phyloP scores from a whole-genome alignment of 768 basidiomycete genomes.

The Boletellus sp. region DNA sequence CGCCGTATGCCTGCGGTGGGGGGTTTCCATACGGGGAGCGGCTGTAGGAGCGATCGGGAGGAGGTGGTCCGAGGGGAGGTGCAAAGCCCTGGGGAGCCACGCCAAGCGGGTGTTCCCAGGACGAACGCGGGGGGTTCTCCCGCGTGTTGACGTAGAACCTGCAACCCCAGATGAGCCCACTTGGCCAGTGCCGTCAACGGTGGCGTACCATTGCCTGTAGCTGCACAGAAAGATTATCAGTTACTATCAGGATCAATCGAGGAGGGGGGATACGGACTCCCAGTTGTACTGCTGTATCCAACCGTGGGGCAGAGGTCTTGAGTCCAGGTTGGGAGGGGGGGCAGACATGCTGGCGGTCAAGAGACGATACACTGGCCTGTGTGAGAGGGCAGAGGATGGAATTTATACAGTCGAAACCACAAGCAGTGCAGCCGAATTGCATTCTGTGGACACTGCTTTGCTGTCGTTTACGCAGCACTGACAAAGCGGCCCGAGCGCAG shows the following conservation, averaged over 20 bases:
- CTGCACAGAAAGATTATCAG: constrained; percentile 36
- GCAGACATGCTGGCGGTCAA: constrained; percentile 37
- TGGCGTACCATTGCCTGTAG: constrained; percentile 61
- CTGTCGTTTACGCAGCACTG: constrained; percentile 26
- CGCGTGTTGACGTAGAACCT: constrained; percentile 80
- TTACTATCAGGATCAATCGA: constrained; percentile 28
- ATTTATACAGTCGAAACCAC: constrained; percentile 21
- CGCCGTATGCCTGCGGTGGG: constrained; percentile 22
- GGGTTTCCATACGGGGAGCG: constrained; percentile 28
- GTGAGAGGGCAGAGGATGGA: constrained; percentile 21
- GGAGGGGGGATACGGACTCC: constrained; percentile 45
- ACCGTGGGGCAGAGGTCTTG: constrained; percentile 58
- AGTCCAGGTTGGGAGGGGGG: constrained; percentile 51
- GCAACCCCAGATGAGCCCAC: constrained; percentile 1
- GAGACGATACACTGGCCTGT: constrained; percentile 5
- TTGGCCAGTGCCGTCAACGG: not conserved
- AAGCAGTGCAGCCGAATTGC: constrained; percentile 18
- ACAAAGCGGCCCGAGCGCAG: constrained; percentile 12
- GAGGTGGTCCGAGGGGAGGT: constrained; percentile 45
- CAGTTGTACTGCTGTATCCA: constrained; percentile 67
- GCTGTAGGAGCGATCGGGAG: constrained; percentile 36
- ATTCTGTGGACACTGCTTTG: constrained; percentile 33
- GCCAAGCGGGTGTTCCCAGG: constrained; percentile 71
- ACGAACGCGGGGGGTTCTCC: constrained; percentile 57
- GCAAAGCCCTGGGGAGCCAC: constrained; percentile 33